Conservation (phyloP, 257 asterid species). For the Datura wrightii region DNA sequence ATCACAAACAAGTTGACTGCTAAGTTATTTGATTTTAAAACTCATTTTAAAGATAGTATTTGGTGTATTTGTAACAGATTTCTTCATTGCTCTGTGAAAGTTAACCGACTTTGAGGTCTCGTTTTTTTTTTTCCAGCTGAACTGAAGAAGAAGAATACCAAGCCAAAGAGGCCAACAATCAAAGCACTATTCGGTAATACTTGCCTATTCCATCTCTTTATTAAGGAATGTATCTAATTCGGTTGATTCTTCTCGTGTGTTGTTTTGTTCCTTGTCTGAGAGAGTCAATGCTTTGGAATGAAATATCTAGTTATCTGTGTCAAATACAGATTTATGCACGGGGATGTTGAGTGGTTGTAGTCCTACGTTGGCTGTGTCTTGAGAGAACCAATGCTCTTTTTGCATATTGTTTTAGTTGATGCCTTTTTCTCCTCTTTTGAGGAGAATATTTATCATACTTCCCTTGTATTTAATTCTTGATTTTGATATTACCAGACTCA, state of each 20-base stretch:
- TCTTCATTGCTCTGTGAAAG: neutral
- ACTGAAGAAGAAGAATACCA: conserved; percentile 81
- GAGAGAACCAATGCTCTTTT: neutral
- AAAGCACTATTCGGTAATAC: conserved; percentile 82
- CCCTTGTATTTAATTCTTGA: neutral
- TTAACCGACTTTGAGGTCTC: conserved; percentile 36
- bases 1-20: neutral
- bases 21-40: neutral
- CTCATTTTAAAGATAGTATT: neutral
- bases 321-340: neutral
- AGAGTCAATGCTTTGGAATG: neutral
- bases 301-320: neutral
- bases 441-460: neutral
- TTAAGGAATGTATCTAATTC: neutral
- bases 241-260: neutral
- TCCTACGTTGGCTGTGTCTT: neutral
- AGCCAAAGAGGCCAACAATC: conserved; percentile 81
- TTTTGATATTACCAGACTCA: neutral
- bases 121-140: conserved; percentile 63
- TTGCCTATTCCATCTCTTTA: neutral
- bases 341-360: neutral
- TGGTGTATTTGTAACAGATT: neutral
- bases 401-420: conserved; percentile 5
- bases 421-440: neutral
- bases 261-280: neutral